Evolutionary conservation across 345 rosid genomes (phyloP), one percentile per base, ranked within the genome.

Genomic region (Garcia nutans): DNA sequence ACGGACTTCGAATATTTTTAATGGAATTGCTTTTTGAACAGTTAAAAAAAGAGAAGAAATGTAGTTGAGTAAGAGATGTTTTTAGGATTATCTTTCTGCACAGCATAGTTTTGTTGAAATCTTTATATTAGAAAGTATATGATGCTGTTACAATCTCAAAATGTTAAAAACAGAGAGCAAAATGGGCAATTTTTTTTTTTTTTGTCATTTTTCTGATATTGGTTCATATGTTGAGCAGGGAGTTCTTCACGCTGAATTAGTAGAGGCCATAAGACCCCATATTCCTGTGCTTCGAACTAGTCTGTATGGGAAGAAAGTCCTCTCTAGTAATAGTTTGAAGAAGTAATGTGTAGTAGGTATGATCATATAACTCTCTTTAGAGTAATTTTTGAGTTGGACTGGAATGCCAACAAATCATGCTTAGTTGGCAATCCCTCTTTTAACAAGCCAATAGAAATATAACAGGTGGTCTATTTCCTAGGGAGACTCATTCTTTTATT

Each of bases 301-400:
- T 79, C 93, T 94, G 28, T 88, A 87, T 12, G 97, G 98, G 83
- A 93, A 91, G 86, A 93, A 89, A 80, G 92, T 93, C 77, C 87
- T 93, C 74, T 86, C 90, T n/a, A 80, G 88, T 79, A 85, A 83
- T 76, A 82, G 72, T 82, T 82, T 84, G 81, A 89, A 85, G 88
- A 91, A 90, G 83, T 89, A 80, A 88, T 77, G 63, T 42, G 71
- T 60, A 33, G 71, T 60, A 33, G 74, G 82, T 76, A 76, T 11
- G 76, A 23, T 70, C 11, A 6, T 0, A 13, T 3, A 23, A 11
- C 56, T 42, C 41, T 37, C 6, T 37, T 37, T 37, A 37, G 41
- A 37, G 41, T 3, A 37, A 37, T 37, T 37, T 3, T 37, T 4
- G 5, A 37, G 41, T 37, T 6, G 41, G 41, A 37, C 41, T 37